phyloP scores from a whole-genome alignment of 371 early-diverging fungal genomes.

The Thermomucor indicae-seudaticae region DNA sequence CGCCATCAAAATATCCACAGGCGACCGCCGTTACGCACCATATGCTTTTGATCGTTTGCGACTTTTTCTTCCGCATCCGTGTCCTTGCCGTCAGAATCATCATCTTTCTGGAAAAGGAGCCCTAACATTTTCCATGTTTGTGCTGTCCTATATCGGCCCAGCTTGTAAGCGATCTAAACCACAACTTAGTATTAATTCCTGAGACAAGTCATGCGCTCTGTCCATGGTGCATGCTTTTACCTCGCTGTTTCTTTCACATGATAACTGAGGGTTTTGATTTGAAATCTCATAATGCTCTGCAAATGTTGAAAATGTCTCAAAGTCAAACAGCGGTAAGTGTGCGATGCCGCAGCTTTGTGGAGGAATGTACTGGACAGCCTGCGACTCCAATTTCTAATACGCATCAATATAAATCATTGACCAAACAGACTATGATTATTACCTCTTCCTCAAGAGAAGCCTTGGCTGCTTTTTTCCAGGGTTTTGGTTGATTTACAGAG shows the following conservation, averaged over 20 bases:
- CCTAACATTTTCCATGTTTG: constrained; percentile 82
- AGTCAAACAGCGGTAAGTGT: constrained; percentile 66
- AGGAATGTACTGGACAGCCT: constrained; percentile 36
- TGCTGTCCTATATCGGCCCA: constrained; percentile 62
- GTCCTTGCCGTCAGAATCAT: constrained; percentile 9
- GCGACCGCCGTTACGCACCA: no score
- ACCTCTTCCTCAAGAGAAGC: constrained; percentile 28
- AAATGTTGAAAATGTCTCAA: constrained; percentile 60
- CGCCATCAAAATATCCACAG: no score
- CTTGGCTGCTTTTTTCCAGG: constrained; percentile 20
- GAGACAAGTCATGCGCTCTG: neutral
- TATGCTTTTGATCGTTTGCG: no score
- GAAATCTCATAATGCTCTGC: constrained; percentile 61
- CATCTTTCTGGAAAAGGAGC: constrained; percentile 44
- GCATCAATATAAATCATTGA: neutral
- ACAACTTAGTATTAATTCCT: neutral
- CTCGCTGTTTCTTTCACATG: constrained; percentile 69
- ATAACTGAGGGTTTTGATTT: constrained; percentile 39
- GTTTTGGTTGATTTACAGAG: constrained; percentile 15
- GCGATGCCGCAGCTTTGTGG: constrained; percentile 61
- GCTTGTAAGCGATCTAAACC: constrained; percentile 55
- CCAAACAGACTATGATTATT: neutral
- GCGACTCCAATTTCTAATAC: no score
- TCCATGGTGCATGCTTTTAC: constrained; percentile 20
- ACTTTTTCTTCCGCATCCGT: neutral